phyloP scores from a whole-genome alignment of 805 yeast species.

The Starmerella davenportii region DNA sequence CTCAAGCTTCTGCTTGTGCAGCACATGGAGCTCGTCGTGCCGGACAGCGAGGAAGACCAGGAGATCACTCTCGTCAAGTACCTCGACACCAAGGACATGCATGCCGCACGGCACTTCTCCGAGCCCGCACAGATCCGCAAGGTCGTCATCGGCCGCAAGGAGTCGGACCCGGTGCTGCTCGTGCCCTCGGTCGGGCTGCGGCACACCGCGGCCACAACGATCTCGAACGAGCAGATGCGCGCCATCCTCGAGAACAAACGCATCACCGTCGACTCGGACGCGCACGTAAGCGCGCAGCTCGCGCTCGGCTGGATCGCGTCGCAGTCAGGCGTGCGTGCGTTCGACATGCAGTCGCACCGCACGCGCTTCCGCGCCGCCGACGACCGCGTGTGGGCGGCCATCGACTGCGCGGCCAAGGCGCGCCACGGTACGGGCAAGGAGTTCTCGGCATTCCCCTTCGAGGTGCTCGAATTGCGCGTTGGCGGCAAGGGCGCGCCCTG shows the following conservation, averaged over 20 bases:
- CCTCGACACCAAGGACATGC: conserved; percentile 25
- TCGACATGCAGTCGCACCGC: conserved; percentile 11
- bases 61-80: conserved; percentile 17
- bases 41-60: conserved; percentile 10
- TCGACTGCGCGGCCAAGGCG: conserved; percentile 19
- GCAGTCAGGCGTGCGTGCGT: conserved; percentile 1
- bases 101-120: conserved; percentile 22
- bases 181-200: conserved; percentile 27
- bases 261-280: conserved; percentile 1
- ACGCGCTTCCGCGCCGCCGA: conserved; percentile 13
- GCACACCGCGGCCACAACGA: conserved; percentile 13
- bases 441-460: conserved; percentile 28
- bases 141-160: conserved; percentile 9
- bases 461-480: conserved; percentile 34
- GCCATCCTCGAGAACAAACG: conserved; percentile 2
- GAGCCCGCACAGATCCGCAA: conserved; percentile 27
- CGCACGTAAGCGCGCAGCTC: conserved; percentile 16
- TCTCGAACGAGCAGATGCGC: background rate
- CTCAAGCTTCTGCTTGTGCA: conserved; percentile 31
- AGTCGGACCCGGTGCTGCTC: conserved; percentile 13
- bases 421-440: no score
- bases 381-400: conserved; percentile 23
- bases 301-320: conserved; percentile 24
- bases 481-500: conserved; percentile 23
- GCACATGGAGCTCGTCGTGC: conserved; percentile 14